Evolutionary conservation across 1,284 basidiomycete genomes (phyloP), one percentile per base, ranked within the genome.

Genomic region (Ustilago vetiveriae): DNA sequence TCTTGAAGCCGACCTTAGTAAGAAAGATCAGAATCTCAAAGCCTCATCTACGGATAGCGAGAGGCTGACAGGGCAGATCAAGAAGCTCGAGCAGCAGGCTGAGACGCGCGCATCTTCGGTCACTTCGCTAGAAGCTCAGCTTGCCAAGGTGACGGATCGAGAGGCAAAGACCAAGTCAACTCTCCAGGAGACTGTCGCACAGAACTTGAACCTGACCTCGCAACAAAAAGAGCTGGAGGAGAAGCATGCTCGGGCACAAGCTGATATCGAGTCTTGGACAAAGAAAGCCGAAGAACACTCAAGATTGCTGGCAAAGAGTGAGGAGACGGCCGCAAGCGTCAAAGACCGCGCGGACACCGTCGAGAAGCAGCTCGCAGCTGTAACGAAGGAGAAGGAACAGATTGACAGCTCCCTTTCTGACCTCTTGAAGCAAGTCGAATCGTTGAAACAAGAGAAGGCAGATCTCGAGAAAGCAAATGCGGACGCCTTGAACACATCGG

Each of bases 381-480:
- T 64, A 5, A 41, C 53, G 37, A 56, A 38, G 10, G 65, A 64
- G 43, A 72, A 65, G 27, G 65, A 59, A 4, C 23, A 58, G 51
- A 60, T 68, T 22, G 32, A 29, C 27, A 49, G 33, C 41, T 48
- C 54, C 3, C 54, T 72, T 6, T 27, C 52, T 22, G 56, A 68
- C 4, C 49, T 38, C 40, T 66, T 53, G 22, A 40, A 36, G 38
- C 58, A 54, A 33, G 39, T 66, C 30, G 59, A 56, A 9, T 38
- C 47, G 30, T 55, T 71, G 19, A 39, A 43, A 10, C 35, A 49
- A 32, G 53, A 71, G 22, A 66, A 71, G 24, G 48, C 42, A 4
- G 35, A 22, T 10, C 39, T 59, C 14, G 50, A 57, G 38, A 59
- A 66, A 26, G 56, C 38, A 1, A 52, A 50, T n/a, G 50, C 42